phyloP scores from a whole-genome alignment of 208 protist genomes.

The Novymonas esmeraldas region DNA sequence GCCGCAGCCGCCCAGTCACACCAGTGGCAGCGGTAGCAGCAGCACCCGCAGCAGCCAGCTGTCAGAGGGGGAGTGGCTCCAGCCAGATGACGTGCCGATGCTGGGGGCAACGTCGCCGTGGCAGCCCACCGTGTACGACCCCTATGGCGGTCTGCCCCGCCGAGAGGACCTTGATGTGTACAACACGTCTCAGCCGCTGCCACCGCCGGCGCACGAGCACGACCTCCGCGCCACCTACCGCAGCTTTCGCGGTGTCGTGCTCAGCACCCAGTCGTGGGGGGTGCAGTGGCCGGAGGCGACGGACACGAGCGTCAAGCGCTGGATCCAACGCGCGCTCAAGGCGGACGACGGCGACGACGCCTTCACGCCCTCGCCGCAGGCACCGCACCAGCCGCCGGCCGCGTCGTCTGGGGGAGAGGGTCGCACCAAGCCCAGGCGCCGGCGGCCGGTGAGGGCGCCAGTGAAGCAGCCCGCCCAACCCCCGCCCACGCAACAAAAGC shows the following conservation, averaged over 20 bases:
- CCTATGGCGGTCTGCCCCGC: constrained; percentile 52
- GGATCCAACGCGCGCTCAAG: constrained; percentile 30
- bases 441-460: not conserved
- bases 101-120: not conserved
- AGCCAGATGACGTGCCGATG: constrained; percentile 5
- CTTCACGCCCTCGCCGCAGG: not conserved
- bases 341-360: not conserved
- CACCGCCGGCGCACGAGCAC: constrained; percentile 6
- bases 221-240: constrained; percentile 25
- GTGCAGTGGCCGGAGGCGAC: constrained; percentile 28
- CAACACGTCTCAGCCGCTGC: constrained; percentile 21
- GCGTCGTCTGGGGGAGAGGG: not conserved
- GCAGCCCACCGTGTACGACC: constrained; percentile 35
- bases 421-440: not conserved
- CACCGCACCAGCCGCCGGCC: constrained; percentile 6
- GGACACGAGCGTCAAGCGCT: constrained; percentile 43
- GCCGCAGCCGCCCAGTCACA: too few species aligned
- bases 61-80: constrained; percentile 5
- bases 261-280: constrained; percentile 38
- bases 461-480: not conserved
- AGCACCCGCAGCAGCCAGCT: not conserved
- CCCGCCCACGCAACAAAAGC: not conserved
- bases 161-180: constrained; percentile 35
- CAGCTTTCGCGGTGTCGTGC: constrained; percentile 37
- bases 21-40: too few species aligned